phyloP scores from a whole-genome alignment of 1,139 yeast genomes.

The Nakaseomyces kungkrabaensis region DNA sequence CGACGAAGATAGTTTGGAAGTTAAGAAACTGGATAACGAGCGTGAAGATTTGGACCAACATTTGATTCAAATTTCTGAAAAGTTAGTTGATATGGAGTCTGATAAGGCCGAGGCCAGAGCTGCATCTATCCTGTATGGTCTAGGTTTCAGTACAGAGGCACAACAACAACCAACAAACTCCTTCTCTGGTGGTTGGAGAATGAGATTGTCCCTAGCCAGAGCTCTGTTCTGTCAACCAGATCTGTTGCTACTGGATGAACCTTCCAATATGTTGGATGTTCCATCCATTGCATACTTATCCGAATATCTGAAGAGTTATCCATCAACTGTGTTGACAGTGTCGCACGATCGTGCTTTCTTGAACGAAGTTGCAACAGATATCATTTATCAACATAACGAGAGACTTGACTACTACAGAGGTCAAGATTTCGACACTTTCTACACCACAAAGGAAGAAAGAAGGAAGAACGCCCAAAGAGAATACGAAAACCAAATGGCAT shows the following conservation, averaged over 20 bases:
- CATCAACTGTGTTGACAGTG: slow-evolving; percentile 86
- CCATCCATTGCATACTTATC: slow-evolving; percentile 94
- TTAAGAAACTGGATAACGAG: slow-evolving; percentile 76
- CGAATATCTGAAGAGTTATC: slow-evolving; percentile 76
- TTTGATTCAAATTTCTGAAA: slow-evolving; percentile 69
- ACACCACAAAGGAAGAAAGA: slow-evolving; percentile 90
- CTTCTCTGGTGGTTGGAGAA: slow-evolving; percentile 99
- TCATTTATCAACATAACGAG: slow-evolving; percentile 94
- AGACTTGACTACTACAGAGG: slow-evolving; percentile 94
- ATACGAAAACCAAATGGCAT: slow-evolving; percentile 94
- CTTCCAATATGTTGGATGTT: slow-evolving; percentile 99
- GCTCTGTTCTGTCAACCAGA: slow-evolving; percentile 97
- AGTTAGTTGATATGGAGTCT: slow-evolving; percentile 83
- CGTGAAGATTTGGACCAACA: slow-evolving; percentile 75
- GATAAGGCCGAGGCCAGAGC: slow-evolving; percentile 98
- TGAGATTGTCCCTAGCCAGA: slow-evolving; percentile 96
- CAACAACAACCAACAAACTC: slow-evolving; percentile 77
- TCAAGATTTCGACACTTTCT: slow-evolving; percentile 84
- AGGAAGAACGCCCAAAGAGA: slow-evolving; percentile 87
- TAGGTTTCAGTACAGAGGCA: slow-evolving; percentile 85
- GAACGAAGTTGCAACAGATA: slow-evolving; percentile 96
- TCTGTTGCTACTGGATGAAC: slow-evolving; percentile 85
- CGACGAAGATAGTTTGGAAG: slow-evolving; percentile 76
- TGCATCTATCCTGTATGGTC: slow-evolving; percentile 84
- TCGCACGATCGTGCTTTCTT: slow-evolving; percentile 96